Base-by-base conservation (phyloP, 805 yeast genomes). In the Hanseniaspora hatyaiensis region DNA sequence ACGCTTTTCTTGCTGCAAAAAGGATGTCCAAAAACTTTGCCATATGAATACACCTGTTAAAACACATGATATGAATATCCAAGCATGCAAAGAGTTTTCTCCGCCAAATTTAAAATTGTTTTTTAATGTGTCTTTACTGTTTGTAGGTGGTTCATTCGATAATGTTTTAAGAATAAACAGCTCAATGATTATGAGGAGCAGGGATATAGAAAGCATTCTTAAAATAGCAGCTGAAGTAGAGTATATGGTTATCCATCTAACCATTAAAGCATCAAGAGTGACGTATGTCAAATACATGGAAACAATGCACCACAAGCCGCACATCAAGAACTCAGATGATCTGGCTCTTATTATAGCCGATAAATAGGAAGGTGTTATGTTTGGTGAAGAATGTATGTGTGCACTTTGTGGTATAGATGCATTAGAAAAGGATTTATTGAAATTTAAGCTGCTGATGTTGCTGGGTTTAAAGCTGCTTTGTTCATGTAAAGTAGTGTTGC, bases 231-330 rank as follows among this genome's bases (percentile, higher is more conserved):
- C 97, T 1, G 83, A 71, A 0, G 85, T 79, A 50, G 87, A 82
- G 62, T 89, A 89, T 36, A 82, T 85, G 36, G 88, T 94, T 23
- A 89, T 84, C 94, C 97, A 89, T 37, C 97, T 71, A 24, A 86
- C 81, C 80, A 88, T 85, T 40, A 89, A 67, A 0, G 95, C 92
- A 58, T 88, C 96, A 29, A 89, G 66, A 3, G 85, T 84, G 1
- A 87, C 78, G 62, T 80, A 86, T 8, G 94, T 78, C 51, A 89
- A 67, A 57, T 85, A 86, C 2, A 86, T 86, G 1, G 94, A 77
- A 8, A 89, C 97, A 4, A 82, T 58, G 60, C 96, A 85, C 97
- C 97, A 89, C n/a, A 89, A 61, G 0, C 88, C 88, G 3, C 94
- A 82, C 51, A 87, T 65, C 51, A 86, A 70, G 55, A 80, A 81